Base-by-base conservation (phyloP, 2,329 filamentous ascomycete species). In the Ceratocystis variospora region DNA sequence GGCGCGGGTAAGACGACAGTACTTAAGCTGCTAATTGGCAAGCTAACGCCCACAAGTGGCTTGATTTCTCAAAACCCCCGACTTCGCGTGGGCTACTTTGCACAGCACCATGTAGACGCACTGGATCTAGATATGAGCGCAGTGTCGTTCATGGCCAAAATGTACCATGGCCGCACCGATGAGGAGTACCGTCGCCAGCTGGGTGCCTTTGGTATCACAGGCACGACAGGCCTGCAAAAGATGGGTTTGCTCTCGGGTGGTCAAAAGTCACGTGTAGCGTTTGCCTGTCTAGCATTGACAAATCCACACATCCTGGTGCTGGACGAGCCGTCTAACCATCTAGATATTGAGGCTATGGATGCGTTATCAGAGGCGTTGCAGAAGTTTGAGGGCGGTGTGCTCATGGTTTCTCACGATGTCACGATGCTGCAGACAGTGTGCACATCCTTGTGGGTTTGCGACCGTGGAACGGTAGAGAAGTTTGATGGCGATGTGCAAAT, bases 281-380 rank as follows among this genome's bases (percentile, higher is more conserved):
- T 99, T 76, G 93, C 94, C n/a, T 97, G 93, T 74, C 78, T 99
- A 69, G 93, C 91, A 0, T 79, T 99, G 70, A 90, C 87, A 62
- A 96, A 97, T 76, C 94, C 94, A 19, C 94, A 99, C 74, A 97
- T 99, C 70, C 82, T 99, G 61, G 93, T 99, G 68, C 88, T 99
- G 63, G 94, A 99, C 82, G 94, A 99, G 77, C 94, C 94, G 75
- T 96, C 90, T 70, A 99, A 99, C 80, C 94, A 99, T 77, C 80
- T 99, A 72, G 94, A 99, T 84, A 97, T 99, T 71, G 94, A 99
- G 76, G 94, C 94, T 70, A 96, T 99, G 94, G 94, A 99, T 75
- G 93, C 94, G 10, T 80, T 99, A 64, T 87, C 90, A 3, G 85
- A 87, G 37, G 94, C 94, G 17, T 80, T 99, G 71, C 83, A 85